phyloP scores from a whole-genome alignment of 495 filamentous ascomycete species.

The Pyrenula massariospora region DNA sequence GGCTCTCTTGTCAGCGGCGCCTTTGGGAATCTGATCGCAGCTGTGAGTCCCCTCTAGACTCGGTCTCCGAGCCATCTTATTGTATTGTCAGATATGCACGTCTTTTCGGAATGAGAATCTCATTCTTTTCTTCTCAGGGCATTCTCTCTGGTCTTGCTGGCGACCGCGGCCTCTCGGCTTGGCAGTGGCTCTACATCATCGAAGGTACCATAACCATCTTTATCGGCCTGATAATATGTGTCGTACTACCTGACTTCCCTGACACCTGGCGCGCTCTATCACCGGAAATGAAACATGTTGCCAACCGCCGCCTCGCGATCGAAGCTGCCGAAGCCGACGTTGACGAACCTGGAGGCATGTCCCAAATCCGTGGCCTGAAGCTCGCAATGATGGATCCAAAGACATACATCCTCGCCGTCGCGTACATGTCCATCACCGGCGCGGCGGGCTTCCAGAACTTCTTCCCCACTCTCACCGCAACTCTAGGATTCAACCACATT shows the following conservation, averaged over 20 bases:
- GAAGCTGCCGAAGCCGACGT: slow-evolving; percentile 36
- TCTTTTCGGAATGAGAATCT: too few species aligned
- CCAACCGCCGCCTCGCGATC: slow-evolving; percentile 34
- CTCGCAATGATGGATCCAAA: slow-evolving; percentile 39
- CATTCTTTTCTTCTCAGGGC: background rate
- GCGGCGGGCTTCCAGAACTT: slow-evolving; percentile 43
- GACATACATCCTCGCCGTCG: slow-evolving; percentile 34
- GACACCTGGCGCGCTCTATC: slow-evolving; percentile 33
- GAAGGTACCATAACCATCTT: slow-evolving; percentile 29
- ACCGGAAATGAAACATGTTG: slow-evolving; percentile 36
- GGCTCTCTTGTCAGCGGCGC: slow-evolving; percentile 51
- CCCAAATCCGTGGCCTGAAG: slow-evolving; percentile 36
- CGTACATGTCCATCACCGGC: slow-evolving; percentile 39
- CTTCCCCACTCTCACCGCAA: slow-evolving; percentile 37
- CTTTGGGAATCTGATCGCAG: slow-evolving; percentile 52
- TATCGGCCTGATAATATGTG: slow-evolving; percentile 25
- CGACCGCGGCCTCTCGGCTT: slow-evolving; percentile 27
- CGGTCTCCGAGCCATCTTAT: too few species aligned
- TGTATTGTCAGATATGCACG: too few species aligned
- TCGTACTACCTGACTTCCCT: slow-evolving; percentile 37
- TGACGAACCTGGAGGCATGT: slow-evolving; percentile 34
- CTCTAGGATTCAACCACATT: slow-evolving; percentile 26
- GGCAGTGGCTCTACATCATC: slow-evolving; percentile 44
- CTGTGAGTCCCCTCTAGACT: too few species aligned
- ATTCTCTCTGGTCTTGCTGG: slow-evolving; percentile 31